phyloP scores from a whole-genome alignment of 305 asterid species.

The Fraxinus baroniana region DNA sequence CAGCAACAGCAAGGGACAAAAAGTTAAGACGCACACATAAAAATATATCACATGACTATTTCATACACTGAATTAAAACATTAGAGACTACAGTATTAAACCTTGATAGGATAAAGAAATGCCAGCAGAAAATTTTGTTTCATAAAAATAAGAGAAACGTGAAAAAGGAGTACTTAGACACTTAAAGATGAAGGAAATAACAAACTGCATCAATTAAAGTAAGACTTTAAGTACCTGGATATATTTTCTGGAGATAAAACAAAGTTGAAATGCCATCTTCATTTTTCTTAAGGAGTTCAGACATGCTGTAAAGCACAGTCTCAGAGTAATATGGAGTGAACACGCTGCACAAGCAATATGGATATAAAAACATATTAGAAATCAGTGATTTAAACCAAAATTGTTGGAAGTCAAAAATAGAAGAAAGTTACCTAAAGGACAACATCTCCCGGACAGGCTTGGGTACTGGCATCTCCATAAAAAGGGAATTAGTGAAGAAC shows the following conservation, averaged over 20 bases:
- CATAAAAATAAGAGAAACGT: conserved; percentile 2
- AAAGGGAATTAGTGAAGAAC: conserved; percentile 90
- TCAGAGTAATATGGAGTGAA: conserved; percentile 97
- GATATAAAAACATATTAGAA: conserved; percentile 14
- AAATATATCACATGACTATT: background rate
- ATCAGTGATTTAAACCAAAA: conserved; percentile 7
- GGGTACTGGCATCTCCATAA: conserved; percentile 91
- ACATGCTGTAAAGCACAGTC: conserved; percentile 95
- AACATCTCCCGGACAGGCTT: conserved; percentile 90
- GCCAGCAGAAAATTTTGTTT: background rate
- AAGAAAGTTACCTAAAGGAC: conserved; percentile 66
- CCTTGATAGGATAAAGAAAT: background rate
- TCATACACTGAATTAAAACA: background rate
- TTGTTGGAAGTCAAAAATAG: background rate
- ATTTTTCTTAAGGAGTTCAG: conserved; percentile 85
- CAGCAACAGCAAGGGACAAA: background rate
- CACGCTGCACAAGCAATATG: conserved; percentile 57
- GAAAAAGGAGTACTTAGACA: background rate
- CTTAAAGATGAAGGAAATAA: conserved; percentile 6
- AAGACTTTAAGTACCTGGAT: conserved; percentile 62
- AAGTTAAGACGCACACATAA: background rate
- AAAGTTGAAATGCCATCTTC: conserved; percentile 96
- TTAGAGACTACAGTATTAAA: background rate
- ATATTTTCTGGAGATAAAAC: conserved; percentile 96
- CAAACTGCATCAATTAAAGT: conserved; percentile 22